Base-by-base conservation (phyloP, 2,329 filamentous ascomycete genomes). In the Penicillium vulpinum region DNA sequence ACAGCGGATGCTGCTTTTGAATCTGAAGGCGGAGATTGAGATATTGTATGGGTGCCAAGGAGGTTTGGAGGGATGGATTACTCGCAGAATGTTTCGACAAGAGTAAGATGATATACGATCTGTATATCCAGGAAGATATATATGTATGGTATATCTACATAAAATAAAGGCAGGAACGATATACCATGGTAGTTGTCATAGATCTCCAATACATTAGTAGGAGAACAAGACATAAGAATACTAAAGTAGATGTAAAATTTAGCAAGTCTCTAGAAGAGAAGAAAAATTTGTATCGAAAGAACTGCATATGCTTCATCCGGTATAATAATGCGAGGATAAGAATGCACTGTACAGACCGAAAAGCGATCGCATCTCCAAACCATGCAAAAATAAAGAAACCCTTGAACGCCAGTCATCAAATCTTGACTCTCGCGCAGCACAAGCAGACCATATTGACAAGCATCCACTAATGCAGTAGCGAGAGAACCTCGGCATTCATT, bases 21-120 rank as follows among this genome's bases (percentile, higher is more conserved):
- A 85, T 61, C 60, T 82, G 44, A 88, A 88, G 66, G 84, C 83
- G 8, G 85, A 88, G 66, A 82, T 85, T 62, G 85, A 88, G 68
- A 73, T 81, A 24, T 61, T 85, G 46, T 78, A 78, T 59, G 78
- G 82, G 9, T 60, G 62, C 15, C 65, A 69, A 1, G 73, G 72
- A 16, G 77, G 78, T 4, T 57, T 81, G 16, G 74, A 77, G 54
- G 62, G 59, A 16, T 80, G 78, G 79, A 71, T 81, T 58, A 71
- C 79, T 58, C 62, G 61, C 22, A 69, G 67, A 40, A 69, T 79
- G 66, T 62, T 61, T 44, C 55, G 64, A 18, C 63, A 66, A 36
- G 50, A 47, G 26, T 65, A 46, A 58, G 21, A 21, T 5, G 18
- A 11, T 2, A 8, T 35, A 46, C 4, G 2, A 22, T 22, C 13